Evolutionary conservation across 2,329 filamentous ascomycete species (phyloP).

Genomic region (Mariannaea elegans): DNA sequence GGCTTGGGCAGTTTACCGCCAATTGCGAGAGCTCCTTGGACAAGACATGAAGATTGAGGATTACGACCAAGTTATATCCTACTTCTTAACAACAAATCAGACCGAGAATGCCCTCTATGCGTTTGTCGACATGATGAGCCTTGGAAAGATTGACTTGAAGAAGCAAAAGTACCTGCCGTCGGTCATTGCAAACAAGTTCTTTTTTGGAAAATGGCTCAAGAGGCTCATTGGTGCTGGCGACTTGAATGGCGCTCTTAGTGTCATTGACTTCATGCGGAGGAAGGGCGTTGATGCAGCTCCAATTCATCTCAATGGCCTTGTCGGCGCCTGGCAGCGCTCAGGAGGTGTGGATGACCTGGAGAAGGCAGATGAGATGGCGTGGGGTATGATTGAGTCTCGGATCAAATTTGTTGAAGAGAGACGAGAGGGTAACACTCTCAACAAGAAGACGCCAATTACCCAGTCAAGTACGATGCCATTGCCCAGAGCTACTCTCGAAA

Average conservation of each 20-base stretch:
- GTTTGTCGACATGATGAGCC: constrained; percentile 90
- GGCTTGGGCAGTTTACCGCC: constrained; percentile 75
- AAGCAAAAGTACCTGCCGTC: constrained; percentile 56
- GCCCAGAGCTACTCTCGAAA: constrained; percentile 76
- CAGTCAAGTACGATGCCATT: constrained; percentile 37
- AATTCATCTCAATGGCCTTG: constrained; percentile 82
- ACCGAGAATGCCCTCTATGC: constrained; percentile 75
- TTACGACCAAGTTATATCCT: constrained; percentile 78
- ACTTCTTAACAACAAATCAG: constrained; percentile 73
- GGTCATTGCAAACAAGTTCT: constrained; percentile 75
- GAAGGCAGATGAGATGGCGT: constrained; percentile 74
- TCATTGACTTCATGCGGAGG: constrained; percentile 79
- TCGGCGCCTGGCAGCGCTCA: constrained; percentile 79
- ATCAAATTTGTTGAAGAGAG: constrained; percentile 68
- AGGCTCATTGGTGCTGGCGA: constrained; percentile 78
- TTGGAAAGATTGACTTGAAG: constrained; percentile 60
- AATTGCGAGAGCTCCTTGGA: constrained; percentile 69
- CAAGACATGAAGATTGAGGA: constrained; percentile 73
- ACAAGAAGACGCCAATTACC: neutral
- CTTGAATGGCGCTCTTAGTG: constrained; percentile 74
- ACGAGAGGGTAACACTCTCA: constrained; percentile 29
- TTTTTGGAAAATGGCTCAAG: constrained; percentile 90
- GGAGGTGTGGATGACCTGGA: constrained; percentile 62
- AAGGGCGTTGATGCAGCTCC: constrained; percentile 73
- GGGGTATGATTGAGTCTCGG: constrained; percentile 78